These are phyloP conservation scores for Lyophyllum decastes DNA, from an alignment of 768 basidiomycete genomes.

Conservation along the genomic window DNA sequence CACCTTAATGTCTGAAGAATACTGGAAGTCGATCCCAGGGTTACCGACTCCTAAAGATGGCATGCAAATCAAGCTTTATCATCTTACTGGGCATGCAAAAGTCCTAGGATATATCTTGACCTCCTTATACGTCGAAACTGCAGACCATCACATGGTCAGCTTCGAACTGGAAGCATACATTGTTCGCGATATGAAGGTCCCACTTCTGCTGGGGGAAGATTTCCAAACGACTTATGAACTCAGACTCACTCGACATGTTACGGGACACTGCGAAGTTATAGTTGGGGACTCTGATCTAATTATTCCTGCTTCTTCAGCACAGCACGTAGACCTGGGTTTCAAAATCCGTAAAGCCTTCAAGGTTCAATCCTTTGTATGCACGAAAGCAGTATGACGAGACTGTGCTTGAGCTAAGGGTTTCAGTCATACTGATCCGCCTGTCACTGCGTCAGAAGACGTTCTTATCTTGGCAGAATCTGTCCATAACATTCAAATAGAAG, in stretches of 20 bases:
- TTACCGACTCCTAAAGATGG: neutral
- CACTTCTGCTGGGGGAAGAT: conserved; percentile 32
- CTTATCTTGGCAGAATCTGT: neutral
- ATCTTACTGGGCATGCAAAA: neutral
- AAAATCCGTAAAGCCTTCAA: conserved; percentile 14
- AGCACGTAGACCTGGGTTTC: conserved; percentile 18
- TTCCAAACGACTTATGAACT: conserved; percentile 30
- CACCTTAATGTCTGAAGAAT: neutral
- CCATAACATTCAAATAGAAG: conserved; percentile 6
- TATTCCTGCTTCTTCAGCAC: conserved; percentile 9
- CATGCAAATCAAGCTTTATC: neutral
- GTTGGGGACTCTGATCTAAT: neutral
- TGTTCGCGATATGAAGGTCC: conserved; percentile 27
- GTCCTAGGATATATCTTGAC: neutral
- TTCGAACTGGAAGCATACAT: conserved; percentile 30
- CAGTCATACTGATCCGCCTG: neutral
- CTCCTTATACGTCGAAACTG: neutral
- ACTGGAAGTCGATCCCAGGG: neutral
- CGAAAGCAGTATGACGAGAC: neutral
- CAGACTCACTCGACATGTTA: neutral
- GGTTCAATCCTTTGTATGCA: conserved; percentile 3
- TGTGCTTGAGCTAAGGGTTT: neutral
- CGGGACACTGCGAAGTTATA: conserved; percentile 11
- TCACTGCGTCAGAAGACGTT: neutral
- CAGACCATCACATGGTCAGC: conserved; percentile 11